Conservation (phyloP, 805 yeast genomes). For the Starmerella sp. region DNA sequence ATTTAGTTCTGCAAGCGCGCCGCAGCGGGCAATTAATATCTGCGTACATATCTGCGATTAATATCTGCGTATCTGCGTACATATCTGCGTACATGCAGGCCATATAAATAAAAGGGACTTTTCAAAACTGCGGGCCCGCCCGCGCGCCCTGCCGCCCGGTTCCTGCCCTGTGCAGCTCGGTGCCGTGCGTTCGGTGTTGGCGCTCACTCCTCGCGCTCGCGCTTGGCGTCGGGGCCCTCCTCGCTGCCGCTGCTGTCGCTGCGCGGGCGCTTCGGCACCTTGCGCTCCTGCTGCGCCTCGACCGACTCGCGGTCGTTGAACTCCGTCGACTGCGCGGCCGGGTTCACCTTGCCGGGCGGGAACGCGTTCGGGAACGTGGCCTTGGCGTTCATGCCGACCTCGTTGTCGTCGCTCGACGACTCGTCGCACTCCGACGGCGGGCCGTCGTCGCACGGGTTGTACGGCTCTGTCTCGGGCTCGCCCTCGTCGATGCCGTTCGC, state of each 20-base stretch:
- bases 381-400: conserved; percentile 1
- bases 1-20: no score
- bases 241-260: not conserved
- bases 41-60: no score
- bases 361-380: conserved; percentile 14
- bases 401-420: not conserved
- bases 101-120: no score
- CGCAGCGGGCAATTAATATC: no score
- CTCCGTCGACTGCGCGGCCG: conserved; percentile 13
- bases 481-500: not conserved
- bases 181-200: no score
- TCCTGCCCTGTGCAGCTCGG: no score
- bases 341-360: conserved; percentile 16
- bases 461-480: not conserved
- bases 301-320: conserved; percentile 12
- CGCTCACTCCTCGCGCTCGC: not conserved
- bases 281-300: conserved; percentile 16
- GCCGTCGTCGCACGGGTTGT: conserved; percentile 14
- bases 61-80: no score
- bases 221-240: not conserved
- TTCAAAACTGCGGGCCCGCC: no score
- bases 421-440: not conserved
- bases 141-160: no score
- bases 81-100: no score
- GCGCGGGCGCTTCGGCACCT: conserved; percentile 3